Conservation (phyloP, 805 yeast genomes). For the Starmera amethionina region DNA sequence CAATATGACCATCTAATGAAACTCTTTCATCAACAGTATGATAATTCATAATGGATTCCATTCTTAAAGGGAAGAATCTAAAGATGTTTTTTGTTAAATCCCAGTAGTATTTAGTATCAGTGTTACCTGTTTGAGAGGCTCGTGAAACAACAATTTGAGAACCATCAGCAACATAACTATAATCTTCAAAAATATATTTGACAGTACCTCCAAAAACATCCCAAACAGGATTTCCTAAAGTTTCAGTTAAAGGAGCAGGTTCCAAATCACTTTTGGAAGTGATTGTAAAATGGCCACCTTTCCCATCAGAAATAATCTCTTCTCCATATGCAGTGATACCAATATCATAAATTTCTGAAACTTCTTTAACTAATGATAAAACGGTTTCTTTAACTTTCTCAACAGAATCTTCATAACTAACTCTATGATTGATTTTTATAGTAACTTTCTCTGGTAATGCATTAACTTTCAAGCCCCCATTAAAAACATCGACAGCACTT, state of each 20-base stretch:
- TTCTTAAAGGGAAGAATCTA: constrained; percentile 7
- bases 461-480: constrained; percentile 55
- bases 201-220: constrained; percentile 26
- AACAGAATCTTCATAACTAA: constrained; percentile 34
- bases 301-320: neutral
- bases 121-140: neutral
- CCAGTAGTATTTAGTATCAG: constrained; percentile 6
- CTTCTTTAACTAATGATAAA: constrained; percentile 17
- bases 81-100: constrained; percentile 10
- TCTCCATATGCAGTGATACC: neutral
- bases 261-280: neutral
- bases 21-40: constrained; percentile 13
- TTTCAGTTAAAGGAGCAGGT: neutral
- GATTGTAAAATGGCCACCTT: neutral
- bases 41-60: constrained; percentile 3
- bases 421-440: constrained; percentile 42
- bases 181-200: constrained; percentile 41
- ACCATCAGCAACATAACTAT: constrained; percentile 12
- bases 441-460: constrained; percentile 51
- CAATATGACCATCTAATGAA: constrained; percentile 8
- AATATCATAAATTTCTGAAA: constrained; percentile 32
- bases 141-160: constrained; percentile 11
- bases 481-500: constrained; percentile 42
- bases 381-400: constrained; percentile 19
- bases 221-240: neutral